phyloP scores from a whole-genome alignment of 2,329 filamentous ascomycete genomes.

The Colletotrichum eleusines region DNA sequence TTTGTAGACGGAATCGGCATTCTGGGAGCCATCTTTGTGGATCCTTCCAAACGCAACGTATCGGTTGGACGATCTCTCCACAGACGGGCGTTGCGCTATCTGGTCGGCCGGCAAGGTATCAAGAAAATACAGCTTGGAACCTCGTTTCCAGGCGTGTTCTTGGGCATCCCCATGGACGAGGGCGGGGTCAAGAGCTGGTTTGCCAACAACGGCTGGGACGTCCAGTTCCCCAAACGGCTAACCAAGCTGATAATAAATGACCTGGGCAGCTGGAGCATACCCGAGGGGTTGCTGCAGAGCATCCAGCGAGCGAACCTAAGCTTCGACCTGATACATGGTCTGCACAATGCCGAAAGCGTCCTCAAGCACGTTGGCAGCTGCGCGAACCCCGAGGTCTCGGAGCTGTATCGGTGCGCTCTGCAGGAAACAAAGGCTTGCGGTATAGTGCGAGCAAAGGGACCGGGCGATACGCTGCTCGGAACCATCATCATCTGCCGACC shows the following conservation, averaged over 20 bases:
- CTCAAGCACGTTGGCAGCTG: slow-evolving; percentile 80
- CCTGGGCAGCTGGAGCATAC: slow-evolving; percentile 78
- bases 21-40: slow-evolving; percentile 89
- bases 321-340: slow-evolving; percentile 86
- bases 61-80: slow-evolving; percentile 93
- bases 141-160: slow-evolving; percentile 85
- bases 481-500: slow-evolving; percentile 84
- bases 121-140: slow-evolving; percentile 86
- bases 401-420: slow-evolving; percentile 83
- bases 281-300: slow-evolving; percentile 80
- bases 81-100: slow-evolving; percentile 81
- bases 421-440: slow-evolving; percentile 79
- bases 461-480: slow-evolving; percentile 76
- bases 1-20: slow-evolving; percentile 79
- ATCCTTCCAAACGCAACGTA: slow-evolving; percentile 85
- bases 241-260: slow-evolving; percentile 80
- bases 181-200: slow-evolving; percentile 80
- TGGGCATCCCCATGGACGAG: slow-evolving; percentile 78
- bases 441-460: slow-evolving; percentile 83
- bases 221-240: slow-evolving; percentile 66
- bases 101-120: slow-evolving; percentile 77
- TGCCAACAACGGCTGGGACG: slow-evolving; percentile 90
- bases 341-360: slow-evolving; percentile 80
- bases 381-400: slow-evolving; percentile 81
- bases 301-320: slow-evolving; percentile 79